A percentile compares a stretch with the other conserved stretches of the same genome.
Evolutionary conservation across 2,329 filamentous ascomycete species (phyloP).

Genomic region (Colletotrichum eleusines): DNA sequence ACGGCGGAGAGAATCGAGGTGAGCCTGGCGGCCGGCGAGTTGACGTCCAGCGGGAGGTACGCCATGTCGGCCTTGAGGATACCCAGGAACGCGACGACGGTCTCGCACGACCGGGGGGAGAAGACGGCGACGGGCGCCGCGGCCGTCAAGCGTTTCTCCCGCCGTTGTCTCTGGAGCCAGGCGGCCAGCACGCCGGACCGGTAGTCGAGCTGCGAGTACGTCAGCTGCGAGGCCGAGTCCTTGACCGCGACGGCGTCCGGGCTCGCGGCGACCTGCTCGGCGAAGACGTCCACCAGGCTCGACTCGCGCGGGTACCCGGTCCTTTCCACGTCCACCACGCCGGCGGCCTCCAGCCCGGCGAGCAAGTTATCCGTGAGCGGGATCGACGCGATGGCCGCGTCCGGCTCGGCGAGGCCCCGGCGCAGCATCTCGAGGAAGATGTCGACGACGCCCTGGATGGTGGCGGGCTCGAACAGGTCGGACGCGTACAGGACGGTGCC

Average conservation of each 20-base stretch:
- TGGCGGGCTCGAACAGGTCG: conserved; percentile 43
- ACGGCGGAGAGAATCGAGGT: conserved; percentile 41
- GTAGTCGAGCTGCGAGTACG: conserved; percentile 44
- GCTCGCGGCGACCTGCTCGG: conserved; percentile 38
- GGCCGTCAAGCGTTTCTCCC: neutral
- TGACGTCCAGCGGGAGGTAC: conserved; percentile 46
- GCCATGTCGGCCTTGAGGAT: conserved; percentile 47
- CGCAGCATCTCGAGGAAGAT: conserved; percentile 23
- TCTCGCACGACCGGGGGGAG: conserved; percentile 44
- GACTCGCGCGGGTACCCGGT: conserved; percentile 42
- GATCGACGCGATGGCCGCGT: neutral
- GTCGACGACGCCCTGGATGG: neutral
- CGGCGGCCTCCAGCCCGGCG: conserved; percentile 32
- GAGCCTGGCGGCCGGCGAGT: conserved; percentile 40
- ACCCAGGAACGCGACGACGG: conserved; percentile 44
- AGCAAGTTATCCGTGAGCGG: conserved; percentile 7
- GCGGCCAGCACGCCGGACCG: conserved; percentile 40
- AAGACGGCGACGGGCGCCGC: conserved; percentile 43
- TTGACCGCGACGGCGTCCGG: conserved; percentile 43
- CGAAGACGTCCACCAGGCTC: conserved; percentile 46
- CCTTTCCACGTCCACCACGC: conserved; percentile 28
- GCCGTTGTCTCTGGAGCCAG: neutral
- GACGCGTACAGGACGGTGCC: conserved; percentile 42
- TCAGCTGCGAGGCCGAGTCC: conserved; percentile 38
- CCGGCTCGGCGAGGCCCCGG: conserved; percentile 31